Evolutionary conservation across 2,329 filamentous ascomycete species (phyloP).

Genomic region (Sporothrix brasiliensis): DNA sequence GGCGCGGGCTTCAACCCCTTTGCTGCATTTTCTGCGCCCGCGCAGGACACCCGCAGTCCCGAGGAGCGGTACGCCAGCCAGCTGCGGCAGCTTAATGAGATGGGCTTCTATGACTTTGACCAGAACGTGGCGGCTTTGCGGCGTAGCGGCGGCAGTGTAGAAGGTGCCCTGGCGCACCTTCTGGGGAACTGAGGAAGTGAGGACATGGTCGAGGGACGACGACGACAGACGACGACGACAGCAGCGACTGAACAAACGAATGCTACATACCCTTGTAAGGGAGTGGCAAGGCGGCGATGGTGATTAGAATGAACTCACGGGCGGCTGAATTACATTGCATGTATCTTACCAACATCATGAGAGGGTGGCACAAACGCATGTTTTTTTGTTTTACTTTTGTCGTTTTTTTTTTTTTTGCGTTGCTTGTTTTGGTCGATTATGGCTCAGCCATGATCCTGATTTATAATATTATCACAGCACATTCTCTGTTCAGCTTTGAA

Average conservation of each 20-base stretch:
- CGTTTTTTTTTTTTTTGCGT: background rate
- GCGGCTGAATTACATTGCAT: background rate
- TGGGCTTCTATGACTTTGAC: slow-evolving; percentile 98
- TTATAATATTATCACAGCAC: background rate
- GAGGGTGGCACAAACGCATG: slow-evolving; percentile 13
- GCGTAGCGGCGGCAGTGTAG: slow-evolving; percentile 88
- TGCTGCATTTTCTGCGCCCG: background rate
- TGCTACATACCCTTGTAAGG: too few species aligned
- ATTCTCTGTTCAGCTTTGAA: background rate
- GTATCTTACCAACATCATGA: slow-evolving; percentile 12
- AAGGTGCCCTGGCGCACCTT: slow-evolving; percentile 83
- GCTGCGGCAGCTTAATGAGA: slow-evolving; percentile 91
- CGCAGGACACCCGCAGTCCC: slow-evolving; percentile 83
- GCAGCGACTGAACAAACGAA: too few species aligned
- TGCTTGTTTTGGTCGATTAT: background rate
- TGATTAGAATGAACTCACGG: background rate
- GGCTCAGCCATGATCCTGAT: too few species aligned
- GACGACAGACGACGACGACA: too few species aligned
- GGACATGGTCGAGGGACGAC: background rate
- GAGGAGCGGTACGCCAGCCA: slow-evolving; percentile 93
- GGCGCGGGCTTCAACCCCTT: slow-evolving; percentile 35
- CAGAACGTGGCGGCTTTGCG: slow-evolving; percentile 85
- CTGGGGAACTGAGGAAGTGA: slow-evolving; percentile 45
- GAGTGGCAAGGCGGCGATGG: background rate
- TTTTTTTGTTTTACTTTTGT: background rate